These are phyloP conservation scores for Halophytophthora batemanensis DNA, from an alignment of 352 stramenopile genomes.

Conservation along the genomic window DNA sequence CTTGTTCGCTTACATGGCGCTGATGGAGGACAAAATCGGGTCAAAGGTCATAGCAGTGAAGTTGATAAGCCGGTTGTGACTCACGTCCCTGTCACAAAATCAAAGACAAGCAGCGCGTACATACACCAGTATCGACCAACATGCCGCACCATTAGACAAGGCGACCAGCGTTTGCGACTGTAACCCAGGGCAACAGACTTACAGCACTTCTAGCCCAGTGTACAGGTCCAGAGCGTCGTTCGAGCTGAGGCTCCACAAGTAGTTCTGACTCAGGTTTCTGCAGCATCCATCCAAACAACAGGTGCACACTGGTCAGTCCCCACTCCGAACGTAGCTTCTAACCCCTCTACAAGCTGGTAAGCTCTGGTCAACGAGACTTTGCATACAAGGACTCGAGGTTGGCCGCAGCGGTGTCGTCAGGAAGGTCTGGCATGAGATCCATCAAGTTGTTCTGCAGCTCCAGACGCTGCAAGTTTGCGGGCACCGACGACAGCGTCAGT, in stretches of 20 bases:
- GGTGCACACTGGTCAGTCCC: constrained; percentile 1
- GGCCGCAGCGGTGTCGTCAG: constrained; percentile 20
- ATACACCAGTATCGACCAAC: too few relatives aligned
- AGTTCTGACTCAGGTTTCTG: constrained; percentile 67
- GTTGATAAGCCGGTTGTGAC: constrained; percentile 53
- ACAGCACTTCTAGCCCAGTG: constrained; percentile 39
- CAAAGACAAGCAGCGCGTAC: too few relatives aligned
- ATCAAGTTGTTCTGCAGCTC: constrained; percentile 55
- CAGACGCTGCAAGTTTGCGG: constrained; percentile 34
- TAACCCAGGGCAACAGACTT: constrained; percentile 14
- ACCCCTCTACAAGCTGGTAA: neutral
- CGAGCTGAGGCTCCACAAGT: constrained; percentile 52
- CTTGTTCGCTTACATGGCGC: constrained; percentile 39
- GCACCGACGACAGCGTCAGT: constrained; percentile 37
- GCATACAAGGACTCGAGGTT: constrained; percentile 50
- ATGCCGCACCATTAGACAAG: neutral
- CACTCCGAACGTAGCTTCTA: neutral
- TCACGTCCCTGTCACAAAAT: constrained; percentile 38
- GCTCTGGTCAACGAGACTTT: neutral
- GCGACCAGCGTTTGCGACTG: neutral
- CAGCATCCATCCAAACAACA: neutral
- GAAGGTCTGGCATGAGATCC: constrained; percentile 55
- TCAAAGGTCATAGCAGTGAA: constrained; percentile 52
- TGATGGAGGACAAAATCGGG: constrained; percentile 41
- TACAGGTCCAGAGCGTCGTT: constrained; percentile 52